Evolutionary conservation across 1,284 basidiomycete genomes (phyloP).

Genomic region (Neolentinus lepideus): DNA sequence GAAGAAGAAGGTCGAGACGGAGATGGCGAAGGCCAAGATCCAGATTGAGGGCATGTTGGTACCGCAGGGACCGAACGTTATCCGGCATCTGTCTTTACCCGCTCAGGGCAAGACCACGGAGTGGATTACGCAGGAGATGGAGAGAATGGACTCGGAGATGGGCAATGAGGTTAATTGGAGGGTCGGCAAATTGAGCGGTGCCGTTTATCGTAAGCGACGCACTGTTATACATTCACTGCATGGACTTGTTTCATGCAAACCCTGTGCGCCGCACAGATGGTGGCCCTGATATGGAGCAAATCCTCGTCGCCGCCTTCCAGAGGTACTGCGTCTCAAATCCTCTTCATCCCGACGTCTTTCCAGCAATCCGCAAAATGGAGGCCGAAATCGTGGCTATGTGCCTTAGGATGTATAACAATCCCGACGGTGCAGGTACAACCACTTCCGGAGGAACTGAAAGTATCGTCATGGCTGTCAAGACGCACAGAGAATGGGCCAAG

Average conservation of each 20-base stretch:
- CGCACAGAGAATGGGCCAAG: conserved; percentile 89
- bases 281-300: conserved; percentile 70
- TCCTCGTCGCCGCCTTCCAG: conserved; percentile 65
- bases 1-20: conserved; percentile 57
- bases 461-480: conserved; percentile 92
- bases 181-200: conserved; percentile 77
- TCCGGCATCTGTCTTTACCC: conserved; percentile 63
- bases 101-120: conserved; percentile 60
- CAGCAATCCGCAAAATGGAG: conserved; percentile 95
- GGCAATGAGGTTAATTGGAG: conserved; percentile 50
- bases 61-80: conserved; percentile 51
- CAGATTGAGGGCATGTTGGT: conserved; percentile 68
- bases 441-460: conserved; percentile 96
- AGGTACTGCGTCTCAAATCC: conserved; percentile 83
- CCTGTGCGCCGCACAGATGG: conserved; percentile 57
- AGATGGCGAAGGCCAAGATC: conserved; percentile 62
- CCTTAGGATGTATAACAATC: conserved; percentile 80
- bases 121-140: conserved; percentile 79
- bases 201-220: conserved; percentile 74
- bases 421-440: conserved; percentile 82
- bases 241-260: conserved; percentile 1
- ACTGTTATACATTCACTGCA: too few relatives aligned
- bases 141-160: conserved; percentile 62
- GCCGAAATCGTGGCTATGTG: conserved; percentile 96
- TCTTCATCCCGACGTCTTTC: conserved; percentile 94